These are phyloP conservation scores for Cardiospermum halicacabum DNA, from an alignment of 345 rosid genomes.

Conservation along the genomic window DNA sequence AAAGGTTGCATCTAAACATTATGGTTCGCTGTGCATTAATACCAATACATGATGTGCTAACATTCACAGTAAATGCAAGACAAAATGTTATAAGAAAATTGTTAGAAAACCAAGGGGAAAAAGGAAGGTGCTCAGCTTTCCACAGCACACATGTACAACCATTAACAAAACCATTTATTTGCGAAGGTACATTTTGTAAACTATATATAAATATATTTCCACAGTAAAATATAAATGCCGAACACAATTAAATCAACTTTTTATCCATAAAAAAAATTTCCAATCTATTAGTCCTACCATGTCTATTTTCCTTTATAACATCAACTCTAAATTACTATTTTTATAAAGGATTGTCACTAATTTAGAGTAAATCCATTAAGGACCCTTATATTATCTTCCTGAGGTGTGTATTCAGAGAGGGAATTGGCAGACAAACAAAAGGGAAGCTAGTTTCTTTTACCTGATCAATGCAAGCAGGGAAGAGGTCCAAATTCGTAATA, in stretches of 20 bases:
- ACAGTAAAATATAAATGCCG: neutral
- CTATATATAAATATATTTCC: neutral
- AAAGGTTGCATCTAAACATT: neutral
- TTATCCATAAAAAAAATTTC: no score
- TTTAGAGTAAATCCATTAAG: neutral
- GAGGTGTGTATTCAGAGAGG: neutral
- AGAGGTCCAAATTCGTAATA: conserved; percentile 90
- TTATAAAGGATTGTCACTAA: neutral
- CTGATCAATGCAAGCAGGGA: conserved; percentile 99
- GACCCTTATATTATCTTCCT: conserved; percentile 3
- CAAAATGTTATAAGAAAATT: neutral
- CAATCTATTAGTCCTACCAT: no score
- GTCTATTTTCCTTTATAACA: no score
- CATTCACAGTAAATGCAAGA: neutral
- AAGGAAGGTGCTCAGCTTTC: neutral
- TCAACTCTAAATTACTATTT: neutral
- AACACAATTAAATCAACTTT: no score
- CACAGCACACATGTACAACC: neutral
- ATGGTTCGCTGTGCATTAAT: neutral
- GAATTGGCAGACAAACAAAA: conserved; percentile 14
- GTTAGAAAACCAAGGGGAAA: neutral
- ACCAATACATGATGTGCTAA: neutral
- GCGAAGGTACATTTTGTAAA: neutral
- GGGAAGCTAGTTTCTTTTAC: conserved; percentile 31
- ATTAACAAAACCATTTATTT: neutral